Conservation (phyloP, 2,329 filamentous ascomycete genomes). For the Septoria linicola region DNA sequence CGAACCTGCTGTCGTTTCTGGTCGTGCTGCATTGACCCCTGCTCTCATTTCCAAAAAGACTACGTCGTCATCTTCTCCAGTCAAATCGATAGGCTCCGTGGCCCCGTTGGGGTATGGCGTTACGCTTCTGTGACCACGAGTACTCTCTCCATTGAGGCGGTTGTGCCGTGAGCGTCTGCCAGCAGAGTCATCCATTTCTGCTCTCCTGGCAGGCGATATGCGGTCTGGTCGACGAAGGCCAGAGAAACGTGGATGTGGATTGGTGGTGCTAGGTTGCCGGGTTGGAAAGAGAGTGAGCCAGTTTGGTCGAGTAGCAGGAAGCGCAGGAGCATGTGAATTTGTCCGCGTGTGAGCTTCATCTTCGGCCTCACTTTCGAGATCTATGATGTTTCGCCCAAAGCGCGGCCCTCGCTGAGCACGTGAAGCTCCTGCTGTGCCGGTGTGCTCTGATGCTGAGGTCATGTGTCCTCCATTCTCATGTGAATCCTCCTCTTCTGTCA, state of each 20-base stretch:
- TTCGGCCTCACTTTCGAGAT: slow-evolving; percentile 33
- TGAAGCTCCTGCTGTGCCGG: slow-evolving; percentile 21
- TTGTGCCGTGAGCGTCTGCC: slow-evolving; percentile 45
- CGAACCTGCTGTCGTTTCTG: slow-evolving; percentile 26
- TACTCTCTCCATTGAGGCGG: too few species aligned
- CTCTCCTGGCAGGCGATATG: neutral
- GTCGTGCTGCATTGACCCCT: slow-evolving; percentile 29
- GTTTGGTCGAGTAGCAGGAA: slow-evolving; percentile 14
- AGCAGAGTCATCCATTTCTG: slow-evolving; percentile 28
- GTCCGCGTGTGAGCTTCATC: slow-evolving; percentile 8
- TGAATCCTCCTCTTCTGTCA: slow-evolving; percentile 36
- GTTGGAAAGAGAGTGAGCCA: slow-evolving; percentile 15
- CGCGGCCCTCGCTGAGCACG: slow-evolving; percentile 43
- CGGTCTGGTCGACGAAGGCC: slow-evolving; percentile 20
- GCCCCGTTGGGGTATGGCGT: slow-evolving; percentile 28
- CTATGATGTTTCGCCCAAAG: slow-evolving; percentile 46
- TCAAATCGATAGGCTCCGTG: slow-evolving; percentile 37
- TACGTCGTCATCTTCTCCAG: slow-evolving; percentile 36
- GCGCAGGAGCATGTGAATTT: slow-evolving; percentile 8
- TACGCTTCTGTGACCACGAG: slow-evolving; percentile 21
- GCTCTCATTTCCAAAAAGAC: slow-evolving; percentile 29
- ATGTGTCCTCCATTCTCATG: slow-evolving; percentile 14
- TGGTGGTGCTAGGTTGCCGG: slow-evolving; percentile 4
- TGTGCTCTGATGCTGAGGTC: neutral
- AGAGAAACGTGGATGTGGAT: slow-evolving; percentile 22